Conservation (phyloP, 768 basidiomycete genomes). For the Pulveroboletus ravenelii region DNA sequence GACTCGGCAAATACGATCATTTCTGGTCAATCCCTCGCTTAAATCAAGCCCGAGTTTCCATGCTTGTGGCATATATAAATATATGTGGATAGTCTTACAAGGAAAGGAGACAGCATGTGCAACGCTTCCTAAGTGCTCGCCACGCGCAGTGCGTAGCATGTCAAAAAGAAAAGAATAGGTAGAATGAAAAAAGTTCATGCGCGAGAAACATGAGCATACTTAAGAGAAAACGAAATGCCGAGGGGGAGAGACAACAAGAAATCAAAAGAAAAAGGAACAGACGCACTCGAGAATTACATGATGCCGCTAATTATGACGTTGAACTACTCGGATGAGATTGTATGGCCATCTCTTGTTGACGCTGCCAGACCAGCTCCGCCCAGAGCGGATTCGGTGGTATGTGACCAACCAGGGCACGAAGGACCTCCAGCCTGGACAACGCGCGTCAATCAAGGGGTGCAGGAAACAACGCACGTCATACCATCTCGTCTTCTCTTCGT, state of each 20-base stretch:
- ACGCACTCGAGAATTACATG: background rate
- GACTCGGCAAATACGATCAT: no score
- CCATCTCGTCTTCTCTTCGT: slow-evolving; percentile 86
- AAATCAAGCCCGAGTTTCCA: background rate
- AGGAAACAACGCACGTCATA: slow-evolving; percentile 32
- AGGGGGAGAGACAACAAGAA: slow-evolving; percentile 1
- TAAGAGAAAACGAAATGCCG: slow-evolving; percentile 11
- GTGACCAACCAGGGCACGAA: slow-evolving; percentile 78
- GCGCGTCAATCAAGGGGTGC: background rate
- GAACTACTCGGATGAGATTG: slow-evolving; percentile 6
- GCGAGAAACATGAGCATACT: background rate
- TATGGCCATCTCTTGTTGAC: slow-evolving; percentile 47
- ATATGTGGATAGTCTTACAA: slow-evolving; percentile 21
- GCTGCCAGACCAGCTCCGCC: slow-evolving; percentile 88
- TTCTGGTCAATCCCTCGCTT: background rate
- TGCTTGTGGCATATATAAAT: slow-evolving; percentile 15
- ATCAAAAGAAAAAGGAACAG: background rate
- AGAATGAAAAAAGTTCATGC: background rate
- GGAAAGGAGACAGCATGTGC: background rate
- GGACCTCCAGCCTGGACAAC: slow-evolving; percentile 69
- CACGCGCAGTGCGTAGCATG: slow-evolving; percentile 14
- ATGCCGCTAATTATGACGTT: background rate
- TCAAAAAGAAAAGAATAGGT: background rate
- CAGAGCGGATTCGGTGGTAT: slow-evolving; percentile 92
- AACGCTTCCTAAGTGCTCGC: slow-evolving; percentile 1